Conservation (phyloP, 352 stramenopile species). For the Phytopythium ostracodes region DNA sequence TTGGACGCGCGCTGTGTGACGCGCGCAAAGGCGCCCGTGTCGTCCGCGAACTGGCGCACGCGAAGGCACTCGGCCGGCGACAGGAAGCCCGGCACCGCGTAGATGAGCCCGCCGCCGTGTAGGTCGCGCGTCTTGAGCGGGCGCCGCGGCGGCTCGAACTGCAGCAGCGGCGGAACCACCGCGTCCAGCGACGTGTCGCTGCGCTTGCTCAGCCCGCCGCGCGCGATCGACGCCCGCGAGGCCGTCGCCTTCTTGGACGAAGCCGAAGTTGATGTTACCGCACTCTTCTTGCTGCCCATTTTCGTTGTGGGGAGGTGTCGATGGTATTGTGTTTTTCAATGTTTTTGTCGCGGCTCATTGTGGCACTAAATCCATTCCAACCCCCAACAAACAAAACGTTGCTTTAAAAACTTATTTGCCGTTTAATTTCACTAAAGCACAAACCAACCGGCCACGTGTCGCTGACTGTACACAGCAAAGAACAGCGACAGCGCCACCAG, state of each 20-base stretch:
- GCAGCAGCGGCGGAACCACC: constrained; percentile 33
- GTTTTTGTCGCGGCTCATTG: no score
- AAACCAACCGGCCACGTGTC: no score
- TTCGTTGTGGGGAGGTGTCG: not conserved
- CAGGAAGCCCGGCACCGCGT: constrained; percentile 56
- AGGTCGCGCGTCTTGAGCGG: constrained; percentile 33
- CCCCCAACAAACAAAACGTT: no score
- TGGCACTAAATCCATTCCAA: no score
- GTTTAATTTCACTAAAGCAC: no score
- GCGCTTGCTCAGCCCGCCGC: not conserved
- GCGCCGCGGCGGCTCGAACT: constrained; percentile 35
- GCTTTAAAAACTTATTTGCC: no score
- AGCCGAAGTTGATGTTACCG: not conserved
- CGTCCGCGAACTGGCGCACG: constrained; percentile 52
- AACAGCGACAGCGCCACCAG: no score
- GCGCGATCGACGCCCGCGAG: not conserved
- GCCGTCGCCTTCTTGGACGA: constrained; percentile 5
- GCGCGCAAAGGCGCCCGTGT: constrained; percentile 46
- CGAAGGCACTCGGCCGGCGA: constrained; percentile 53
- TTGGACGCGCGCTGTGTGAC: constrained; percentile 65
- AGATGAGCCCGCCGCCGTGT: constrained; percentile 58
- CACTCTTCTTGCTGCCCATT: constrained; percentile 2
- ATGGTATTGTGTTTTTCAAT: no score
- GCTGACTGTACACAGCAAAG: no score
- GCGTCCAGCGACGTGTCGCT: constrained; percentile 18